These are phyloP conservation scores for Aschersonia sp. DNA, from an alignment of 2,329 filamentous ascomycete genomes.

Conservation along the genomic window DNA sequence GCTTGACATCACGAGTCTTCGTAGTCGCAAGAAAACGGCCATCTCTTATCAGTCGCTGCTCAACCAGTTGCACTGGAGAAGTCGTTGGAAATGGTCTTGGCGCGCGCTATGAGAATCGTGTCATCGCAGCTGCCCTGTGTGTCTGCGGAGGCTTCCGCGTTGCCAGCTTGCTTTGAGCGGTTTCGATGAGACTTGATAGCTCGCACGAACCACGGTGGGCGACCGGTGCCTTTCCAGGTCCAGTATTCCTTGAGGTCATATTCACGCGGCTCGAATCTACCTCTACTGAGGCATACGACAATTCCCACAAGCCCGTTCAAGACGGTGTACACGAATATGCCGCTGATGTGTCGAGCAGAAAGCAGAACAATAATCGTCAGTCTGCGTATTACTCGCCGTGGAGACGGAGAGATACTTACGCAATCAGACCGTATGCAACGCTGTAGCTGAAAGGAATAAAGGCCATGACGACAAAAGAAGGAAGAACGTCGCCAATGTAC, in stretches of 20 bases:
- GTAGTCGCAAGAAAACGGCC: too few relatives aligned
- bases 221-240: conserved; percentile 34
- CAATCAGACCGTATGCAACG: conserved; percentile 64
- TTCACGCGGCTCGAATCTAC: conserved; percentile 30
- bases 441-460: conserved; percentile 70
- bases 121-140: conserved; percentile 1
- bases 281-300: conserved; percentile 26
- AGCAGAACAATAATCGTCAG: background rate
- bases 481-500: conserved; percentile 61
- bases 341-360: conserved; percentile 15
- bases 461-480: conserved; percentile 60
- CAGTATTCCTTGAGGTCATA: conserved; percentile 42
- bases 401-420: conserved; percentile 26
- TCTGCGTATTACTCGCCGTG: background rate
- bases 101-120: background rate
- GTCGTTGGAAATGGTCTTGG: conserved; percentile 4
- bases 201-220: conserved; percentile 32
- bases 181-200: conserved; percentile 12
- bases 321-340: conserved; percentile 37
- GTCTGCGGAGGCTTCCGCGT: background rate
- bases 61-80: conserved; percentile 1
- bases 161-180: background rate
- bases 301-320: conserved; percentile 33
- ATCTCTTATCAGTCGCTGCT: background rate
- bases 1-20: too few relatives aligned